Evolutionary conservation across 352 stramenopile species (phyloP), one percentile per base, ranked within the genome.

Genomic region (Pythium coloratum): DNA sequence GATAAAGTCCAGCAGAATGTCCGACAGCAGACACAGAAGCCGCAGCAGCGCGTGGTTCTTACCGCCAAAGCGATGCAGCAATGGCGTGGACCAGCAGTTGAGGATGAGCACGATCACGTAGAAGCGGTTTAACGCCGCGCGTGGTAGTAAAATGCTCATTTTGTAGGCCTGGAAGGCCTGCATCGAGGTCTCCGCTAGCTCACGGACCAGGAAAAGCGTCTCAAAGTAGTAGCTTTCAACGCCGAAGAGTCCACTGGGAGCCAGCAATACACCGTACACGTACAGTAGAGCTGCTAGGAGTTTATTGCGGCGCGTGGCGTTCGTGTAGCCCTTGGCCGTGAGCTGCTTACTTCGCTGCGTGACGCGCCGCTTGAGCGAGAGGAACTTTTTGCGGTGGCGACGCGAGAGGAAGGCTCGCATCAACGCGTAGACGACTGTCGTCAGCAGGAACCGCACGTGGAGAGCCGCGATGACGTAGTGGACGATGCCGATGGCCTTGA

Each of bases 21-120:
- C 58, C 14, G 16, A 66, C 6, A 66, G 40, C 26, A 66, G 18
- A 16, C 57, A 66, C 4, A 67, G 33, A 2, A 71, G 40, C 7
- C 57, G 53, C 46, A 56, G 58, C 7, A 67, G 53, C 5, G 51
- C 12, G n/a, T 6, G 10, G 38, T 57, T 47, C 5, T 56, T 13
- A 1, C 26, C 6, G 9, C 13, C 16, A 30, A 70, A 32, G n/a
- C 36, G 56, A 14, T 65, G 49, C 7, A 66, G 14, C 14, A 67
- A 34, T 14, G 42, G 58, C n/a, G 65, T 71, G 5, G 53, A 53
- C 58, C 59, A 71, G 64, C 64, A 66, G 50, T 66, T 71, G 57
- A 62, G 7, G 1, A 65, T 36, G 4, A 71, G n/a, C 3, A 71
- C 40, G 9, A 26, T 38, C 1, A 63, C 47, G 56, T 61, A 70